Percentiles rank a stretch among this genome's conserved stretches.
Conservation (phyloP, 345 rosid species). For the Corymbia maculata region DNA sequence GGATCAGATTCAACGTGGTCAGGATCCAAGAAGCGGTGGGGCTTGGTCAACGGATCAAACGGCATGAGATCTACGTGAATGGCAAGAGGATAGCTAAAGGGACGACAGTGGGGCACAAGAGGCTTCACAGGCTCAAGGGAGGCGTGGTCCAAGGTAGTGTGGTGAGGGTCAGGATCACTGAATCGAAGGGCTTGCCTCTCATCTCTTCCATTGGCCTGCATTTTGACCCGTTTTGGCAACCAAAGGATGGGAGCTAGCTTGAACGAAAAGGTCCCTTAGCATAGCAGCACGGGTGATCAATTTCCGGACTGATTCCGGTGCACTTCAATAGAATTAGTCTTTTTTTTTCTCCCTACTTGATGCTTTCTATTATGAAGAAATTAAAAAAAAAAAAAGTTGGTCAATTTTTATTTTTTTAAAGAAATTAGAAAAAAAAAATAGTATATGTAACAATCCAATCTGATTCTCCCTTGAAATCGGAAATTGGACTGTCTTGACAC, state of each 20-base stretch:
- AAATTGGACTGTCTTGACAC: too few relatives aligned
- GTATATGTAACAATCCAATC: too few relatives aligned
- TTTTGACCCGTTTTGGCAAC: slow-evolving; percentile 46
- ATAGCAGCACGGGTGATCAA: background rate
- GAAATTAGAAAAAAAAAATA: too few relatives aligned
- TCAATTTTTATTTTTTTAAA: too few relatives aligned
- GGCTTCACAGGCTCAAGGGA: slow-evolving; percentile 37
- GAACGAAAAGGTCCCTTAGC: background rate
- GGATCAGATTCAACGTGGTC: slow-evolving; percentile 44
- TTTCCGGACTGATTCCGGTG: too few relatives aligned
- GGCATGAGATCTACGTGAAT: slow-evolving; percentile 43
- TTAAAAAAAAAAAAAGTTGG: too few relatives aligned
- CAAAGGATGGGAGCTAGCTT: background rate
- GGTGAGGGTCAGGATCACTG: slow-evolving; percentile 33
- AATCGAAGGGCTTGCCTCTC: slow-evolving; percentile 42
- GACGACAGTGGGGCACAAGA: slow-evolving; percentile 58
- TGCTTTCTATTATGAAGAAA: too few relatives aligned
- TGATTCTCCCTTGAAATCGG: too few relatives aligned
- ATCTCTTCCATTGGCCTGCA: slow-evolving; percentile 64
- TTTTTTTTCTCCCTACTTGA: too few relatives aligned
- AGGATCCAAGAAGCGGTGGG: slow-evolving; percentile 71
- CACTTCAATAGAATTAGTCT: too few relatives aligned
- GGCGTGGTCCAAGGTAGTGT: slow-evolving; percentile 15
- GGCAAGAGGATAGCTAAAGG: slow-evolving; percentile 38
- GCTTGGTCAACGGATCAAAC: slow-evolving; percentile 52